Evolutionary conservation across 768 basidiomycete genomes (phyloP).

Genomic region (Phylloporus arenicola): DNA sequence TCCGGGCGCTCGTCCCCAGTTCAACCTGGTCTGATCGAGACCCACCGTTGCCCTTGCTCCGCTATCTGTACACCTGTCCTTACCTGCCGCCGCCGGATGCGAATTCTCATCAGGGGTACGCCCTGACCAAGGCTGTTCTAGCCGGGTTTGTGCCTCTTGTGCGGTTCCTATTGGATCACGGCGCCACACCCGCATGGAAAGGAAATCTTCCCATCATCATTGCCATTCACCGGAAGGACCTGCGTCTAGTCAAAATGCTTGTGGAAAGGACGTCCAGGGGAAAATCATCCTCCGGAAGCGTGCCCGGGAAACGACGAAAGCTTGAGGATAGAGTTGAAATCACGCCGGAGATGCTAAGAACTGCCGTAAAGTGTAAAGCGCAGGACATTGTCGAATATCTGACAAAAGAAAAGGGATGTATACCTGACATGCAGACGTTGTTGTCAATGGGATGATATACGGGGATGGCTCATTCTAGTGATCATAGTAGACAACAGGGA

Average conservation of each 20-base stretch:
- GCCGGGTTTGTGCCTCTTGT: conserved; percentile 60
- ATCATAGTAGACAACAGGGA: too few species aligned
- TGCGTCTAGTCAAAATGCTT: conserved; percentile 67
- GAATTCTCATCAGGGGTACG: conserved; percentile 76
- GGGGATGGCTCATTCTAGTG: not conserved
- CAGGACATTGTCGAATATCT: conserved; percentile 70
- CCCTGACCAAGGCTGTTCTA: conserved; percentile 73
- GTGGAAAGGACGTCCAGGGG: conserved; percentile 47
- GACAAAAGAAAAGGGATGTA: conserved; percentile 60
- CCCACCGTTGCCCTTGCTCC: conserved; percentile 60
- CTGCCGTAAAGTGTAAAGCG: conserved; percentile 60
- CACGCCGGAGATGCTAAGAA: conserved; percentile 54
- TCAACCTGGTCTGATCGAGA: conserved; percentile 44
- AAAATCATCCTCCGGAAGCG: conserved; percentile 18
- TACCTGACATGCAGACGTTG: conserved; percentile 69
- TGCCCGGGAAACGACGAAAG: conserved; percentile 42
- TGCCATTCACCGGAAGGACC: conserved; percentile 67
- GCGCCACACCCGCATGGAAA: conserved; percentile 65
- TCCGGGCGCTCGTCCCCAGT: conserved; percentile 44
- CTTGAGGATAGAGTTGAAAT: conserved; percentile 56
- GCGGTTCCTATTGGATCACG: conserved; percentile 61
- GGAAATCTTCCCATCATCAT: conserved; percentile 62
- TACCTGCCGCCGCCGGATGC: conserved; percentile 40
- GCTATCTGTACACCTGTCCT: conserved; percentile 45
- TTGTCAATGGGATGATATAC: conserved; percentile 31